Evolutionary conservation across 768 basidiomycete genomes (phyloP), one percentile per base, ranked within the genome.

Genomic region (Leccinum broughii): DNA sequence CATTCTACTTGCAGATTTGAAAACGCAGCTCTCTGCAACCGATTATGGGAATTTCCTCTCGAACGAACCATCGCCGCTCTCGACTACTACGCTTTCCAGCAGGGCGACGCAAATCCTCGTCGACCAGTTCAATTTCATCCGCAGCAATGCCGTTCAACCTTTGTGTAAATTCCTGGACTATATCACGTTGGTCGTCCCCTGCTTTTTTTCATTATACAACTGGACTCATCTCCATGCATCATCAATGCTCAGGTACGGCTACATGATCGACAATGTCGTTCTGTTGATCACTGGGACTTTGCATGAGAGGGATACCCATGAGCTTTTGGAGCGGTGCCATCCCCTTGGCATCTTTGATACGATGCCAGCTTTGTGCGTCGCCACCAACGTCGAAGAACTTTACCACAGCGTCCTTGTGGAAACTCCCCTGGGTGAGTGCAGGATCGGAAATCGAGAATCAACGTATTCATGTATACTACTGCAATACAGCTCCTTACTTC

Each of bases 261-360:
- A 98, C 77, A 99, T 99, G 97, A 98, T 99, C 71, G 97, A 99
- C 85, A 99, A 99, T 74, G 92, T 99, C 69, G 89, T 99, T 60
- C 83, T 99, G 56, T 83, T 99, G 70, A 99, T 98, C 63, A 95
- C 97, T 15, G 97, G 97, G 22, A 98, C 96, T 1, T 77, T 99
- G 35, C 95, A 98, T 70, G 95, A 98, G 76, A 84, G 97, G 59
- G 96, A 98, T 74, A 98, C 96, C 3, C 93, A 97, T 65, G 97
- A 99, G 72, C 85, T 99, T 4, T 78, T 99, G 39, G 93, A 95
- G 67, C 87, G 97, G 39, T 99, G 97, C 77, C 97, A 99, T 70
- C 97, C 97, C 3, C 81, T 99, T 39, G 97, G 97, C 17, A 84
- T 94, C 48, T 99, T 99, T 69, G 97, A 99, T 70, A 95, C 95